phyloP scores from a whole-genome alignment of 2,329 filamentous ascomycete genomes.

The Alternaria sp. region DNA sequence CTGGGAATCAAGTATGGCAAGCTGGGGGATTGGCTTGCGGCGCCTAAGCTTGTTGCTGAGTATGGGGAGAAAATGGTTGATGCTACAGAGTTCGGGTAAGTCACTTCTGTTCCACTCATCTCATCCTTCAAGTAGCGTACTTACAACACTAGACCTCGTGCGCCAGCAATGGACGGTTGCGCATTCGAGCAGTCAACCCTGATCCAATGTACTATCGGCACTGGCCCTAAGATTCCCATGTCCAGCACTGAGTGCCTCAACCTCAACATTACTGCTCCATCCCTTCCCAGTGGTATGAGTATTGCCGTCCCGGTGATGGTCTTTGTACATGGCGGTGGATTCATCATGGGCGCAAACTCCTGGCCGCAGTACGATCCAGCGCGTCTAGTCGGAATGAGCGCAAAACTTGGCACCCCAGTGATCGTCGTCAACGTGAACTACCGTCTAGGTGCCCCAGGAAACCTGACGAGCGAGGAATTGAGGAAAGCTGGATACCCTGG shows the following conservation, averaged over 20 bases:
- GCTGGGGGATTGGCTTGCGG: constrained; percentile 41
- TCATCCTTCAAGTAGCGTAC: neutral
- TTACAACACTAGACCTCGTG: constrained; percentile 20
- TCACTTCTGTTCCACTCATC: neutral
- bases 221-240: constrained; percentile 32
- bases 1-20: constrained; percentile 48
- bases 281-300: neutral
- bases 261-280: constrained; percentile 60
- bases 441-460: constrained; percentile 31
- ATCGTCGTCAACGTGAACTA: constrained; percentile 51
- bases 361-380: constrained; percentile 61
- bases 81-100: constrained; percentile 43
- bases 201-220: constrained; percentile 31
- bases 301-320: constrained; percentile 58
- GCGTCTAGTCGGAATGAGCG: constrained; percentile 55
- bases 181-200: constrained; percentile 28
- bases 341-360: constrained; percentile 55
- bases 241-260: constrained; percentile 61
- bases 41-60: constrained; percentile 34
- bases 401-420: constrained; percentile 52
- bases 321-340: constrained; percentile 62
- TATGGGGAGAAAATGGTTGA: constrained; percentile 29
- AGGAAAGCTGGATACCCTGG: constrained; percentile 48
- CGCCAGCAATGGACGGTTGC: constrained; percentile 27
- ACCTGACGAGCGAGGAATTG: constrained; percentile 57